phyloP scores from a whole-genome alignment of 169 alveolate genomes.

The Cyclospora cayetanensis region DNA sequence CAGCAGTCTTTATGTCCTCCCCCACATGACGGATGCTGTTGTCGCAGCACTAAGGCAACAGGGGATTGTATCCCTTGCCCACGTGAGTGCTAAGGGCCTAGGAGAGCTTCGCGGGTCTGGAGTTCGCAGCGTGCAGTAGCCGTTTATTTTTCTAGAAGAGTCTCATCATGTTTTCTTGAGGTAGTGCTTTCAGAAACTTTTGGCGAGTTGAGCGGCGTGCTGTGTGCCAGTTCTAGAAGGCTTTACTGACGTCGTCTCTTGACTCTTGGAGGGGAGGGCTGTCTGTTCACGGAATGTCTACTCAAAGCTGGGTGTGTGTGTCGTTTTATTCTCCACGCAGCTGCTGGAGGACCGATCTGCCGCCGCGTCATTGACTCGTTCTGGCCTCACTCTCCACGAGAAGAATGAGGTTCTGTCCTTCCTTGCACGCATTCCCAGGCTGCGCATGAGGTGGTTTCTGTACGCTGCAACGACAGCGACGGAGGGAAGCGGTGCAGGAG shows the following conservation, averaged over 20 bases:
- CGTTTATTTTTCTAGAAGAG: not conserved
- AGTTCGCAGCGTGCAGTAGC: not conserved
- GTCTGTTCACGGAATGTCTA: too few species aligned
- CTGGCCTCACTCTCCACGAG: not conserved
- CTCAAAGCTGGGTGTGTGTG: too few species aligned
- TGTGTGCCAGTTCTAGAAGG: too few species aligned
- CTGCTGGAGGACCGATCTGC: conserved; percentile 11
- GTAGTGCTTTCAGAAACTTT: too few species aligned
- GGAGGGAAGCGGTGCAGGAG: not conserved
- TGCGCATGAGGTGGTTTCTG: conserved; percentile 37
- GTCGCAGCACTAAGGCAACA: not conserved
- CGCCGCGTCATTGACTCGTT: not conserved
- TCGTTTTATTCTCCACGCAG: conserved; percentile 17
- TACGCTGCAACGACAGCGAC: conserved; percentile 15
- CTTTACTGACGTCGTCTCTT: too few species aligned
- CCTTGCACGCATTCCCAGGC: conserved; percentile 8
- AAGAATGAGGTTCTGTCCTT: not conserved
- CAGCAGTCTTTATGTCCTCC: not conserved
- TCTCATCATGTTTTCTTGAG: too few species aligned
- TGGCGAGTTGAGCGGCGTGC: too few species aligned
- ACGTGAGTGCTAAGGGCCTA: not conserved
- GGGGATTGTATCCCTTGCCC: not conserved
- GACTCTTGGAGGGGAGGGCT: too few species aligned
- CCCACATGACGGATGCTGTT: not conserved
- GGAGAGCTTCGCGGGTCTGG: not conserved